Conservation (phyloP, 2,329 filamentous ascomycete species). For the Drechslerella stenobrocha region DNA sequence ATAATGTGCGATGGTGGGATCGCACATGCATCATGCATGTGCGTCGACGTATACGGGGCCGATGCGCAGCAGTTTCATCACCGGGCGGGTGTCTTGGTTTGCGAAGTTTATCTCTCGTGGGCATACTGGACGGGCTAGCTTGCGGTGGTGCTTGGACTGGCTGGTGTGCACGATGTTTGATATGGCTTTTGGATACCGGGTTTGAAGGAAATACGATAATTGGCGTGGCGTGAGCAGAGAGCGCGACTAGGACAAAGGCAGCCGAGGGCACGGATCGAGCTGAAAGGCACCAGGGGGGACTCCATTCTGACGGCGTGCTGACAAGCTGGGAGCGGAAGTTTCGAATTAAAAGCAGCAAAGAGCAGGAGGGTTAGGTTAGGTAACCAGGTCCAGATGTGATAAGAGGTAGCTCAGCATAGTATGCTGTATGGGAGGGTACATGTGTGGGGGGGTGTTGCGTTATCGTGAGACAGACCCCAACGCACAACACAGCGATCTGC, state of each 20-base stretch:
- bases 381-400: neutral
- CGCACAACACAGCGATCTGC: neutral
- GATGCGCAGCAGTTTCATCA: neutral
- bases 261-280: constrained; percentile 1
- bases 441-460: neutral
- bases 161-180: too few species aligned
- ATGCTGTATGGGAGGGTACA: constrained; percentile 8
- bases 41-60: constrained; percentile 4
- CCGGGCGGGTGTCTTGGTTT: too few species aligned
- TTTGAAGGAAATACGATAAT: too few species aligned
- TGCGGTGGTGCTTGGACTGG: neutral
- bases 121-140: neutral
- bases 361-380: too few species aligned
- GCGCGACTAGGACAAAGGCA: neutral
- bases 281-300: neutral
- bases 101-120: too few species aligned
- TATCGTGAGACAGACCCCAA: constrained; percentile 10
- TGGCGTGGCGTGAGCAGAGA: too few species aligned
- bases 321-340: constrained; percentile 40
- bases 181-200: too few species aligned
- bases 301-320: neutral
- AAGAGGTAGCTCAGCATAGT: constrained; percentile 2
- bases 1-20: neutral
- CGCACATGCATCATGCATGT: neutral
- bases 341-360: constrained; percentile 30